Percentiles rank a stretch among this genome's conserved stretches.
phyloP scores from a whole-genome alignment of 2,329 filamentous ascomycete species.

The Cylindrodendrum hubeiense region DNA sequence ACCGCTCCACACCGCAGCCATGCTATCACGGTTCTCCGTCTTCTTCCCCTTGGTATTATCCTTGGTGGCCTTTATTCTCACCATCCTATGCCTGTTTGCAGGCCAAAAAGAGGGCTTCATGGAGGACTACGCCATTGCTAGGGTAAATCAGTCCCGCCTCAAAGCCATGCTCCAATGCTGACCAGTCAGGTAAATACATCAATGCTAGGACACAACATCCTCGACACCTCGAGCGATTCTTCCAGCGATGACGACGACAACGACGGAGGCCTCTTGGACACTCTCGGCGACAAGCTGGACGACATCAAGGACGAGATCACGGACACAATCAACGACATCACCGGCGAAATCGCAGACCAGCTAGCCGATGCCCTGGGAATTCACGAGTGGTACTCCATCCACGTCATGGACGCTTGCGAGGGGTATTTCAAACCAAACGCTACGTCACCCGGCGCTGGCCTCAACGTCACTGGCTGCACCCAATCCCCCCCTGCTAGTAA shows the following conservation, averaged over 20 bases:
- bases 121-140: constrained; percentile 57
- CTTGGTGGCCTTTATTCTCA: constrained; percentile 54
- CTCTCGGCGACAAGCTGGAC: constrained; percentile 45
- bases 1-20: constrained; percentile 14
- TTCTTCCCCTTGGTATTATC: constrained; percentile 53
- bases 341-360: constrained; percentile 55
- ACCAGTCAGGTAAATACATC: constrained; percentile 53
- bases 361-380: constrained; percentile 59
- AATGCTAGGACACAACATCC: constrained; percentile 52
- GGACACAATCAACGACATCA: constrained; percentile 55
- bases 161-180: background rate
- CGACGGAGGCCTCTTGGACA: constrained; percentile 45
- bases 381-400: constrained; percentile 64
- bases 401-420: constrained; percentile 61
- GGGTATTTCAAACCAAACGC: constrained; percentile 60
- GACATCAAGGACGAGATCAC: constrained; percentile 50
- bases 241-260: constrained; percentile 40
- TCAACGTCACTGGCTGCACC: constrained; percentile 61
- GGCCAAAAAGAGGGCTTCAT: constrained; percentile 56
- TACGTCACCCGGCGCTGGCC: constrained; percentile 50
- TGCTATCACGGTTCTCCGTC: constrained; percentile 46
- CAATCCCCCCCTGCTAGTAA: constrained; percentile 53
- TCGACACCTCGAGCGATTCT: constrained; percentile 33
- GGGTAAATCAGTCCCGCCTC: constrained; percentile 45
- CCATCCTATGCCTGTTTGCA: constrained; percentile 55